A percentile compares a stretch with the other conserved stretches of the same genome.
These are phyloP conservation scores for Blastocystis sp. DNA, from an alignment of 352 stramenopile species.

Conservation along the genomic window DNA sequence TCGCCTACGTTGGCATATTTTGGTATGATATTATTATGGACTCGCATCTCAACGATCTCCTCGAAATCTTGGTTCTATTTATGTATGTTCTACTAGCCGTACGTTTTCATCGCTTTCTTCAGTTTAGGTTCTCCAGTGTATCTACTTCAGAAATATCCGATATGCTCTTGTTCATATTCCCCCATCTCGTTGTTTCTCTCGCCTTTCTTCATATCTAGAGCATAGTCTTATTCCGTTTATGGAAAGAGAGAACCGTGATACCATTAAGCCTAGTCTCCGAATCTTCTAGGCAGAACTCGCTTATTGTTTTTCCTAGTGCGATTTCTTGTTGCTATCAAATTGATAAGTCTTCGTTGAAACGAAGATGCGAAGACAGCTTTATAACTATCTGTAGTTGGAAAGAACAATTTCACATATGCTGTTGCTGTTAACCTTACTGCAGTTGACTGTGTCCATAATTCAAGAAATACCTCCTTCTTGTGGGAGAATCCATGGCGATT, in stretches of 20 bases:
- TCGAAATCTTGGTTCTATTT: background rate
- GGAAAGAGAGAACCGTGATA: constrained; percentile 8
- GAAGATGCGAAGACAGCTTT: constrained; percentile 33
- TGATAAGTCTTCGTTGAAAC: background rate
- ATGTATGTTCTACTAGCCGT: background rate
- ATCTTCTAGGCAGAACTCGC: background rate
- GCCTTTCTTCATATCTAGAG: background rate
- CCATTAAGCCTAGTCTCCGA: background rate
- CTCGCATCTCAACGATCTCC: background rate
- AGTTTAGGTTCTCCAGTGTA: background rate
- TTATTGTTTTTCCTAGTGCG: background rate
- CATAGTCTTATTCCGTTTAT: constrained; percentile 14
- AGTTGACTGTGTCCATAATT: background rate
- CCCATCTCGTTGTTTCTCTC: background rate
- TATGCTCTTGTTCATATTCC: background rate
- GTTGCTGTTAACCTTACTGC: constrained; percentile 3
- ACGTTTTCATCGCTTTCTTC: background rate
- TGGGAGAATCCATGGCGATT: background rate
- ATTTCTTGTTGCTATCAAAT: background rate
- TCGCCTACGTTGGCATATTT: constrained; percentile 12
- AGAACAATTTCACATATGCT: constrained; percentile 35
- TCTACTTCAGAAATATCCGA: background rate
- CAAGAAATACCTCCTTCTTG: background rate
- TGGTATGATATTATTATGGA: background rate
- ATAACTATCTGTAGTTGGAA: background rate